Evolutionary conservation across 169 alveolate species (phyloP).

Genomic region (Nephromyces sp.): DNA sequence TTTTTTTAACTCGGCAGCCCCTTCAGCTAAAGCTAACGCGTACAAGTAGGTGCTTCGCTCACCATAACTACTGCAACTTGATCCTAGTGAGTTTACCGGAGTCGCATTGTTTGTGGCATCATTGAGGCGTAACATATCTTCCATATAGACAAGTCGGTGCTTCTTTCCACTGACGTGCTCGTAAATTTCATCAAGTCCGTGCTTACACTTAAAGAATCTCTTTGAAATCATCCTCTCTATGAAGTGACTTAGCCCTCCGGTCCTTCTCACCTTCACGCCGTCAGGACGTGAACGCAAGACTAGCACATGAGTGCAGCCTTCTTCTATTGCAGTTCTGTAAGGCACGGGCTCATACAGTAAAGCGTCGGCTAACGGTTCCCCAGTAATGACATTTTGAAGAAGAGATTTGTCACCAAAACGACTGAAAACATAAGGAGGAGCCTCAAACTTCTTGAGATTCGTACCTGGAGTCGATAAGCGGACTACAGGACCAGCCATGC

Average conservation of each 20-base stretch:
- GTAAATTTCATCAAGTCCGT: conserved; percentile 11
- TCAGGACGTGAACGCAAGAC: conserved; percentile 31
- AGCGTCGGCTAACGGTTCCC: conserved; percentile 39
- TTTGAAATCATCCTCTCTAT: conserved; percentile 8
- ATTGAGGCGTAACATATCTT: conserved; percentile 24
- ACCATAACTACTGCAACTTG: background rate
- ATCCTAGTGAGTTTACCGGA: background rate
- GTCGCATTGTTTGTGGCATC: conserved; percentile 2
- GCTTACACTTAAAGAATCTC: conserved; percentile 22
- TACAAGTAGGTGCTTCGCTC: conserved; percentile 6
- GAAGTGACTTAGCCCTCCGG: conserved; percentile 11
- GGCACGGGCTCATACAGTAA: conserved; percentile 34
- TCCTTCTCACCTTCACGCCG: conserved; percentile 7
- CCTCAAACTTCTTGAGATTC: background rate
- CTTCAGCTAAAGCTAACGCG: conserved; percentile 12
- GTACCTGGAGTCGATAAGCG: conserved; percentile 18
- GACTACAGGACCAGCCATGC: conserved; percentile 34
- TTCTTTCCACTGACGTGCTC: conserved; percentile 3
- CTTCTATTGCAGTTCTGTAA: conserved; percentile 17
- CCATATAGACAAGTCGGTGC: conserved; percentile 18
- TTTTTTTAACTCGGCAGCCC: conserved; percentile 1
- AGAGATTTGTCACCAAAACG: conserved; percentile 14
- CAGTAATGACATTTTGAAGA: background rate
- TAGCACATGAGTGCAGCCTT: conserved; percentile 13
- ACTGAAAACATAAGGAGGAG: conserved; percentile 5